phyloP scores from a whole-genome alignment of 108 stramenopile species.

The Pseudonitzschia delicatissima region DNA sequence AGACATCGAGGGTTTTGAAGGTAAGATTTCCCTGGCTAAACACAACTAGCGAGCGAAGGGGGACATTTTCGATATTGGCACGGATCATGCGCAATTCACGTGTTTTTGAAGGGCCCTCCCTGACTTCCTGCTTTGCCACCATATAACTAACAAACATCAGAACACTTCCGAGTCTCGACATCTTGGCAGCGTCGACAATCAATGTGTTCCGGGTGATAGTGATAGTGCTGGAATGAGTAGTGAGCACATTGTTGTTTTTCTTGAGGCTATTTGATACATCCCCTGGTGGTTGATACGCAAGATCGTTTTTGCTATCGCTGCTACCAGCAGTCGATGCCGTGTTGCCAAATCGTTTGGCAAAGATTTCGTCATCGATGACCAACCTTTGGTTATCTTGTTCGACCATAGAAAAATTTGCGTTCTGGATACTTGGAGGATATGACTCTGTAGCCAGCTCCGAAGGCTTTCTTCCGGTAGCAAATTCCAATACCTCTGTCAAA shows the following conservation, averaged over 20 bases:
- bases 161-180: conserved; percentile 4
- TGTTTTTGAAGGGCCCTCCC: conserved; percentile 11
- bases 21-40: conserved; percentile 39
- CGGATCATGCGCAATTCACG: conserved; percentile 31
- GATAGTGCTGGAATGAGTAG: background rate
- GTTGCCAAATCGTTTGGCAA: conserved; percentile 33
- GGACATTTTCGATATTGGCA: conserved; percentile 35
- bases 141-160: conserved; percentile 8
- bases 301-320: background rate
- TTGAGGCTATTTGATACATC: background rate
- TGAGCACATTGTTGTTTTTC: background rate
- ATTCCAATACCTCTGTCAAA: conserved; percentile 22
- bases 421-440: conserved; percentile 11
- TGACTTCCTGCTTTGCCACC: conserved; percentile 17
- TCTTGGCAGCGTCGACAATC: conserved; percentile 23
- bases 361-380: conserved; percentile 22
- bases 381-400: background rate
- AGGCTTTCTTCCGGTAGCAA: conserved; percentile 18
- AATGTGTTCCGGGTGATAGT: conserved; percentile 31
- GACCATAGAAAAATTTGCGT: background rate
- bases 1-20: conserved; percentile 39
- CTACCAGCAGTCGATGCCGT: background rate
- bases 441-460: conserved; percentile 19
- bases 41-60: conserved; percentile 37
- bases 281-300: background rate